These are phyloP conservation scores for Fragilariopsis cylindrus DNA, from an alignment of 108 stramenopile genomes.

Conservation along the genomic window DNA sequence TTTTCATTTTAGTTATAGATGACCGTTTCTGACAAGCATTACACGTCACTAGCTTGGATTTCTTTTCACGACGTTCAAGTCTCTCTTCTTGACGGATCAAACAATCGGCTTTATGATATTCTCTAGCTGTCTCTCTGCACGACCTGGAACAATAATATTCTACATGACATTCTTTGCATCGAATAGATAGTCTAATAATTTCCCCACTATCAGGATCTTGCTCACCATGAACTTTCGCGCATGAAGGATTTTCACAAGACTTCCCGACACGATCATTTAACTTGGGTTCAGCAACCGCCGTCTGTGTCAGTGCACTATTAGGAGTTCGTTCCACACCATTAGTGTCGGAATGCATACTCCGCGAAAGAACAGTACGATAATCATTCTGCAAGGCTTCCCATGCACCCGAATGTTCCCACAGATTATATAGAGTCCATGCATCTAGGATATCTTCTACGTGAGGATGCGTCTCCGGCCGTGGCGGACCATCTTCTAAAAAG, in stretches of 20 bases:
- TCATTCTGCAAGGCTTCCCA: slow-evolving; percentile 68
- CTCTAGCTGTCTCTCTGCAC: slow-evolving; percentile 32
- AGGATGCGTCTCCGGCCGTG: slow-evolving; percentile 49
- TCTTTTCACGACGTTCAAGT: slow-evolving; percentile 36
- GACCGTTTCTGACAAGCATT: slow-evolving; percentile 40
- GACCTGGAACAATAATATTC: slow-evolving; percentile 46
- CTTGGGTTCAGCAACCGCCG: slow-evolving; percentile 9
- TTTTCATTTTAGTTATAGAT: slow-evolving; percentile 50
- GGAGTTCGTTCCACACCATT: slow-evolving; percentile 23
- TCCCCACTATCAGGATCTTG: slow-evolving; percentile 34
- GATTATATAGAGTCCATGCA: slow-evolving; percentile 63
- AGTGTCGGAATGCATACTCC: slow-evolving; percentile 43
- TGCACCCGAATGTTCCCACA: slow-evolving; percentile 66
- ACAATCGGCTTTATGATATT: slow-evolving; percentile 28
- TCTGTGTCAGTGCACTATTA: background rate
- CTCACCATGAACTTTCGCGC: slow-evolving; percentile 40
- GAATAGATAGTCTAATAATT: slow-evolving; percentile 37
- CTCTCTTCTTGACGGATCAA: slow-evolving; percentile 30
- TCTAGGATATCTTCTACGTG: slow-evolving; percentile 52
- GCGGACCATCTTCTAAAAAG: slow-evolving; percentile 56
- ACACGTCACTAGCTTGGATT: slow-evolving; percentile 40
- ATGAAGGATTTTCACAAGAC: slow-evolving; percentile 37
- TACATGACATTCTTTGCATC: slow-evolving; percentile 38
- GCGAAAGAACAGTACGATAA: slow-evolving; percentile 44
- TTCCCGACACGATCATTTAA: slow-evolving; percentile 33